These are phyloP conservation scores for Xylariales sp. DNA, from an alignment of 2,329 filamentous ascomycete genomes.

Conservation along the genomic window DNA sequence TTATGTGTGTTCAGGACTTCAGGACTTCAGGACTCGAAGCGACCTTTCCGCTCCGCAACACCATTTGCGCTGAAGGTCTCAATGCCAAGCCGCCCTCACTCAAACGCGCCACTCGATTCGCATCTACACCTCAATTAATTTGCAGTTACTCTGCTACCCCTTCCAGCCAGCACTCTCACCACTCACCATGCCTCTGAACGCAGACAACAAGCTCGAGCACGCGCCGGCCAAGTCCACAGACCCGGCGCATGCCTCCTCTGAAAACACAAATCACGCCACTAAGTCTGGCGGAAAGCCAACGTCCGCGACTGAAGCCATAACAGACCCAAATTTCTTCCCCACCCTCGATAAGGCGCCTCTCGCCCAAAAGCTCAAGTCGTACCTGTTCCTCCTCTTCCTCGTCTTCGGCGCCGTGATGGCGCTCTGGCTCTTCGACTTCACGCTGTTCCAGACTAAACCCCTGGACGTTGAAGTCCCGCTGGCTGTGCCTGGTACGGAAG, in stretches of 20 bases:
- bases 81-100: too few relatives aligned
- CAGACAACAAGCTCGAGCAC: constrained; percentile 1
- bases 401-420: constrained; percentile 1
- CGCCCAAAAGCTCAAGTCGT: not conserved
- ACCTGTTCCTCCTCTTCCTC: not conserved
- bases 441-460: not conserved
- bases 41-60: not conserved
- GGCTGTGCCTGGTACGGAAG: not conserved
- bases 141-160: too few relatives aligned
- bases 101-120: too few relatives aligned
- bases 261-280: not conserved
- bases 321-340: not conserved
- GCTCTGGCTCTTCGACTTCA: not conserved
- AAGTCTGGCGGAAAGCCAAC: not conserved
- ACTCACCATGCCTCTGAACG: constrained; percentile 2
- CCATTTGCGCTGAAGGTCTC: not conserved
- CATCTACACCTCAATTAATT: too few relatives aligned
- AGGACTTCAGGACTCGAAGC: not conserved
- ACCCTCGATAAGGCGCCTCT: not conserved
- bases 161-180: too few relatives aligned
- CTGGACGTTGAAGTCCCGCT: not conserved
- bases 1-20: not conserved
- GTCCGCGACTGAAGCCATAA: not conserved
- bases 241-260: not conserved
- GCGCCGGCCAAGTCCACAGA: constrained; percentile 1